These are phyloP conservation scores for Hypoxylon lenormandii DNA, from an alignment of 495 filamentous ascomycete species.

Conservation along the genomic window DNA sequence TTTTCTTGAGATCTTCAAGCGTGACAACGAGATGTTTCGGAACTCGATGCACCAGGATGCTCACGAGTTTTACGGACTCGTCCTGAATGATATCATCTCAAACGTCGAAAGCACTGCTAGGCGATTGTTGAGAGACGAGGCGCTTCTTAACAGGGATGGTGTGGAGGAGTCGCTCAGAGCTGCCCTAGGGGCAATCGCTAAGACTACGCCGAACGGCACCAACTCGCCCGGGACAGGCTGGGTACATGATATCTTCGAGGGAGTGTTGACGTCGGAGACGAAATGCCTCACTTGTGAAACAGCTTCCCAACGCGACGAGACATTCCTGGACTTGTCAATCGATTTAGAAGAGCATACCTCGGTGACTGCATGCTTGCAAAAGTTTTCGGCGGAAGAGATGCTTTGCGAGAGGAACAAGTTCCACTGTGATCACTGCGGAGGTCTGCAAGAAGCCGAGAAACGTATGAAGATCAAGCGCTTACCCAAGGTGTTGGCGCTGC, in stretches of 20 bases:
- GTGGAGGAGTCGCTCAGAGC: constrained; percentile 57
- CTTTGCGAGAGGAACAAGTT: constrained; percentile 98
- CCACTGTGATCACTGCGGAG: constrained; percentile 96
- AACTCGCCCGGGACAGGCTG: constrained; percentile 74
- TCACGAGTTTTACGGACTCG: constrained; percentile 93
- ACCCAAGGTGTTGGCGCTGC: constrained; percentile 89
- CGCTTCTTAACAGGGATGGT: constrained; percentile 51
- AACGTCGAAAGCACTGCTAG: constrained; percentile 88
- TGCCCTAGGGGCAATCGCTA: constrained; percentile 59
- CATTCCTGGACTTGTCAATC: constrained; percentile 94
- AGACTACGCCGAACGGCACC: constrained; percentile 54
- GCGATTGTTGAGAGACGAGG: constrained; percentile 64
- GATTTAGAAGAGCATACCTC: constrained; percentile 96
- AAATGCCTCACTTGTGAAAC: constrained; percentile 97
- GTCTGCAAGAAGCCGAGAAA: constrained; percentile 97
- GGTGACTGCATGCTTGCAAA: constrained; percentile 91
- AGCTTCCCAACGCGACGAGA: constrained; percentile 91
- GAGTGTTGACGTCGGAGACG: constrained; percentile 92
- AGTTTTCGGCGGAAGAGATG: constrained; percentile 99
- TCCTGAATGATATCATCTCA: constrained; percentile 94
- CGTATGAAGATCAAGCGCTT: constrained; percentile 98
- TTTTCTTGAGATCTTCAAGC: constrained; percentile 91
- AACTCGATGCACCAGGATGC: constrained; percentile 98
- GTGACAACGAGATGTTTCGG: constrained; percentile 97
- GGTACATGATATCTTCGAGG: constrained; percentile 98